Percentiles rank a stretch among this genome's conserved stretches.
phyloP scores from a whole-genome alignment of 192 early-diverging fungal species.

The Backusella luteola region DNA sequence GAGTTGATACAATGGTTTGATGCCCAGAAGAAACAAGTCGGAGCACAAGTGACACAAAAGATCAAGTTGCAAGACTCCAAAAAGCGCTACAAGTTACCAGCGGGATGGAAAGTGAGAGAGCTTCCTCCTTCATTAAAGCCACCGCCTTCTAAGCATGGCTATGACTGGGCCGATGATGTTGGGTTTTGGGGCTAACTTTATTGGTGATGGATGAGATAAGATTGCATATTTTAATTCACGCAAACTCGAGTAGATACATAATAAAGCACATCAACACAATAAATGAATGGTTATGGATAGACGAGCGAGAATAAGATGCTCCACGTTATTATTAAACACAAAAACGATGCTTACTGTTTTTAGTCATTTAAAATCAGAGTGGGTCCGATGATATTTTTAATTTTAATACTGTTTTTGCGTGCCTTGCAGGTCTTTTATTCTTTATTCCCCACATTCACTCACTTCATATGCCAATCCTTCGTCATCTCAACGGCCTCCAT shows the following conservation, averaged over 20 bases:
- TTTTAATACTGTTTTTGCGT: neutral
- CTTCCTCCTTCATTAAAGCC: constrained; percentile 38
- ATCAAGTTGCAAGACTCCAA: constrained; percentile 4
- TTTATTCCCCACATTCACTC: neutral
- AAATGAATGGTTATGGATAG: too few species aligned
- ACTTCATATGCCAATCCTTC: neutral
- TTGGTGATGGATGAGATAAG: too few species aligned
- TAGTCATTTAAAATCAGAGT: neutral
- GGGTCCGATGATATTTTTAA: neutral
- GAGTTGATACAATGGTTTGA: constrained; percentile 20
- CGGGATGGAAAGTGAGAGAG: constrained; percentile 34
- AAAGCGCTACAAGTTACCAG: constrained; percentile 29
- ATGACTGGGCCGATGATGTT: constrained; percentile 31
- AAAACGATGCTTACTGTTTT: neutral
- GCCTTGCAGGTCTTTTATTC: neutral
- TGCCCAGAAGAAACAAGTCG: neutral
- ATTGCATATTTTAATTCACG: neutral
- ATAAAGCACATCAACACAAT: too few species aligned
- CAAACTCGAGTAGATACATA: too few species aligned
- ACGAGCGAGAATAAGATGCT: too few species aligned
- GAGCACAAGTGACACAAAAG: neutral
- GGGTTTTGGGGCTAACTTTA: constrained; percentile 32
- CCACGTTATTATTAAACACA: too few species aligned
- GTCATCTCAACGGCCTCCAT: neutral
- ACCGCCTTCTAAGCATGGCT: constrained; percentile 28